phyloP scores from a whole-genome alignment of 164 flowering plant genomes.

The Chloranthus sessilifolius region DNA sequence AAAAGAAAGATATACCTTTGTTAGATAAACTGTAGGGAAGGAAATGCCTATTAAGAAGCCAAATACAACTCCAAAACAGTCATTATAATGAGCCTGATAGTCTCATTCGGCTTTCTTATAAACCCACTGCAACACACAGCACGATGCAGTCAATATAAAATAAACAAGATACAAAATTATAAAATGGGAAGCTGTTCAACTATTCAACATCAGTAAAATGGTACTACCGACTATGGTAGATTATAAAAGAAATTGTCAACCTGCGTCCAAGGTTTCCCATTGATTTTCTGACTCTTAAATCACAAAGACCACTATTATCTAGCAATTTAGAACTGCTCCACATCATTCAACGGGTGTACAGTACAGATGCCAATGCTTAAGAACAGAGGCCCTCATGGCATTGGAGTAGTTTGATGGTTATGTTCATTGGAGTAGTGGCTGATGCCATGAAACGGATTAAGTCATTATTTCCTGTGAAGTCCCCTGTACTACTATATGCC shows the following conservation, averaged over 20 bases:
- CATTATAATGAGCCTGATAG: constrained; percentile 55
- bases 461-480: no score
- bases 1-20: constrained; percentile 34
- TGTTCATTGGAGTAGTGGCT: no score
- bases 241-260: constrained; percentile 20
- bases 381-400: constrained; percentile 4
- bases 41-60: constrained; percentile 77
- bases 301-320: constrained; percentile 6
- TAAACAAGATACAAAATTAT: neutral
- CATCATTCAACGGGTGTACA: constrained; percentile 14
- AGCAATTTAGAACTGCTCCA: constrained; percentile 12
- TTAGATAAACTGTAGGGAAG: constrained; percentile 43
- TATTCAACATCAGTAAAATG: neutral
- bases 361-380: constrained; percentile 2
- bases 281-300: constrained; percentile 15
- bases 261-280: constrained; percentile 52
- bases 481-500: no score
- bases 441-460: no score
- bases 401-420: no score
- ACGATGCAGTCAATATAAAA: constrained; percentile 1
- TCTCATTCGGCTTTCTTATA: constrained; percentile 53
- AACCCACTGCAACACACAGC: constrained; percentile 33
- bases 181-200: neutral
- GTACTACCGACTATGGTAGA: neutral
- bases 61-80: constrained; percentile 56